Percentiles rank a stretch among this genome's conserved stretches.
Conservation (phyloP, 2,329 filamentous ascomycete genomes). For the Botrytis hyacinthi region DNA sequence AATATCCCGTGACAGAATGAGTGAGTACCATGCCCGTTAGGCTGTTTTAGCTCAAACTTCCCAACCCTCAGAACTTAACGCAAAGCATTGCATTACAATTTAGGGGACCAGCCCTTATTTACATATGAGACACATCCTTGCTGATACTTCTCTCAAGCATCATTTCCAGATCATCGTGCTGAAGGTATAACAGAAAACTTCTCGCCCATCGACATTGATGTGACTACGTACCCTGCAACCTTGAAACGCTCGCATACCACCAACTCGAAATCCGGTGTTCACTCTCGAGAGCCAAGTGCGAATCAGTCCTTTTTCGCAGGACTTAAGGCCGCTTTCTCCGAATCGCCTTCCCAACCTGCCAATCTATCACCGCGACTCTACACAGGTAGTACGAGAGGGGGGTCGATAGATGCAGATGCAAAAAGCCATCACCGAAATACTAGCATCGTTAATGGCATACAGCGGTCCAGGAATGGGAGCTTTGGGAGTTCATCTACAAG, state of each 20-base stretch:
- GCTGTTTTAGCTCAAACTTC: slow-evolving; percentile 15
- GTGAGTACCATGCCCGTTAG: slow-evolving; percentile 16
- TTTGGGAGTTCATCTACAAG: slow-evolving; percentile 75
- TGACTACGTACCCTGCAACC: slow-evolving; percentile 32
- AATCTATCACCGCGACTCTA: slow-evolving; percentile 35
- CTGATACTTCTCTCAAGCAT: slow-evolving; percentile 33
- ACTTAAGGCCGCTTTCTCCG: slow-evolving; percentile 26
- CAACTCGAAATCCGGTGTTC: slow-evolving; percentile 27
- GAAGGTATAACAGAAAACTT: slow-evolving; percentile 33
- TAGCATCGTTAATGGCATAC: slow-evolving; percentile 93
- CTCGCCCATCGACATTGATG: slow-evolving; percentile 34
- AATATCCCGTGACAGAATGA: slow-evolving; percentile 20
- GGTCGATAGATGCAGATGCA: slow-evolving; percentile 47
- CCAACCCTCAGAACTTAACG: slow-evolving; percentile 9
- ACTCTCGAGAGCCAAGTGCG: slow-evolving; percentile 31
- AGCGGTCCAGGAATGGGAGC: slow-evolving; percentile 89
- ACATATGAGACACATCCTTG: slow-evolving; percentile 25
- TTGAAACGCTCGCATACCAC: slow-evolving; percentile 35
- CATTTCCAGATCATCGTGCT: slow-evolving; percentile 31
- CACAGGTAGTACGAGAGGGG: slow-evolving; percentile 38
- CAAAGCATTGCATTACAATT: slow-evolving; percentile 14
- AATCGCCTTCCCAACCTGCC: slow-evolving; percentile 30
- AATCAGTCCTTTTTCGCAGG: slow-evolving; percentile 27
- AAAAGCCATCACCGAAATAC: slow-evolving; percentile 83
- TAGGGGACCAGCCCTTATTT: background rate